These are phyloP conservation scores for Pleurotus citrinopileatus DNA, from an alignment of 768 basidiomycete genomes.

Conservation along the genomic window DNA sequence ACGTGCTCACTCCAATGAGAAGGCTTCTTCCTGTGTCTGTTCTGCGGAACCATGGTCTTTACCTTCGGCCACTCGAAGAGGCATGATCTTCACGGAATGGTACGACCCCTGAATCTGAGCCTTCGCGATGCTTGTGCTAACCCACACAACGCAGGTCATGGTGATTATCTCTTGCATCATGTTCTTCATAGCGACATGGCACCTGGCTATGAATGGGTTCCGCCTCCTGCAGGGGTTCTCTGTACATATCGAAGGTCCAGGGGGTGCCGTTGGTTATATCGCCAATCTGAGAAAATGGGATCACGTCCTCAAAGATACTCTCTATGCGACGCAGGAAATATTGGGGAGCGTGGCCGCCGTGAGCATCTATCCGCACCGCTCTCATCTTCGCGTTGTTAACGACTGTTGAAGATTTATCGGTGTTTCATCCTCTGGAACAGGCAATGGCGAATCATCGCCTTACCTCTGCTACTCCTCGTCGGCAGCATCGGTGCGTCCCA, in stretches of 20 bases:
- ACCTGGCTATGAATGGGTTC: conserved; percentile 17
- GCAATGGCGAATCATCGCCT: conserved; percentile 12
- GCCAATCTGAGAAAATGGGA: conserved; percentile 16
- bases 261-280: conserved; percentile 16
- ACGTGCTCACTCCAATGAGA: too few species aligned
- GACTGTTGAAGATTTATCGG: conserved; percentile 17
- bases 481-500: conserved; percentile 14
- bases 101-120: background rate
- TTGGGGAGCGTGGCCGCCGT: conserved; percentile 18
- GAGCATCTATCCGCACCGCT: background rate
- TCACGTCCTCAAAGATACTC: conserved; percentile 17
- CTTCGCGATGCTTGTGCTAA: background rate
- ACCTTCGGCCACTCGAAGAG: background rate
- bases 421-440: conserved; percentile 19
- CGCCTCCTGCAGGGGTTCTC: conserved; percentile 15
- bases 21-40: conserved; percentile 16
- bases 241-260: conserved; percentile 4
- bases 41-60: conserved; percentile 14
- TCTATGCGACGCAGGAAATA: conserved; percentile 18
- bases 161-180: conserved; percentile 15
- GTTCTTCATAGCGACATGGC: conserved; percentile 17
- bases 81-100: conserved; percentile 10
- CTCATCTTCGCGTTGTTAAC: background rate
- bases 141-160: conserved; percentile 11
- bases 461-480: conserved; percentile 15